phyloP scores from a whole-genome alignment of 768 basidiomycete species.

The Hortiboletus flavorubellus region DNA sequence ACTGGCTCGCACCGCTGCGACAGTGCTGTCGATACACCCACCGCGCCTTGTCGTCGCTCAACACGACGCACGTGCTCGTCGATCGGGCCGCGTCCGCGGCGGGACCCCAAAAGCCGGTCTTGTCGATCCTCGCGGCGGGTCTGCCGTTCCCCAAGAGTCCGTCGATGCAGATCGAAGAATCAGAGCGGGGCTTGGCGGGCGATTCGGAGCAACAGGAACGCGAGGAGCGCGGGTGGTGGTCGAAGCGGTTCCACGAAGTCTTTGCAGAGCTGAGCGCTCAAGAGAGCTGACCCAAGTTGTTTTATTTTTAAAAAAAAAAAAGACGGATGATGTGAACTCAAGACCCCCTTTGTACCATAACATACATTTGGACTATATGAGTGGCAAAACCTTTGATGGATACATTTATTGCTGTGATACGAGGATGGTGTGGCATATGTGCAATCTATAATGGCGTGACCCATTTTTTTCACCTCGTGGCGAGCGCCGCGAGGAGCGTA shows the following conservation, averaged over 20 bases:
- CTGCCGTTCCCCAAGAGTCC: slow-evolving; percentile 71
- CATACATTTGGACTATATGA: not conserved
- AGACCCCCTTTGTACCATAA: not conserved
- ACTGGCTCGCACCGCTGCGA: slow-evolving; percentile 52
- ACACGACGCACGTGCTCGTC: slow-evolving; percentile 24
- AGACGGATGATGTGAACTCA: not conserved
- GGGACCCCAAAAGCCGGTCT: slow-evolving; percentile 34
- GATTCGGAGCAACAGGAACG: slow-evolving; percentile 45
- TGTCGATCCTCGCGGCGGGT: slow-evolving; percentile 42
- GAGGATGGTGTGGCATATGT: slow-evolving; percentile 3
- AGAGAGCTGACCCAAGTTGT: slow-evolving; percentile 1
- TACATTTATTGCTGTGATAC: not conserved
- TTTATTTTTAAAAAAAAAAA: too few species aligned
- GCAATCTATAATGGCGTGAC: not conserved
- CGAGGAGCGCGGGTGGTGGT: slow-evolving; percentile 76
- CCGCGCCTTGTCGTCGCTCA: slow-evolving; percentile 37
- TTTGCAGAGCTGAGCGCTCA: slow-evolving; percentile 48
- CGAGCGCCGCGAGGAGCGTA: slow-evolving; percentile 55
- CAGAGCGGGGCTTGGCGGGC: slow-evolving; percentile 25
- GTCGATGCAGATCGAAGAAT: slow-evolving; percentile 50
- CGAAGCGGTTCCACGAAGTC: slow-evolving; percentile 60
- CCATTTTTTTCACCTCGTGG: slow-evolving; percentile 32
- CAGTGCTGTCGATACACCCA: slow-evolving; percentile 49
- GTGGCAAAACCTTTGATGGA: not conserved
- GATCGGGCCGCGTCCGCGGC: slow-evolving; percentile 25